Evolutionary conservation across 805 yeast species (phyloP).

Genomic region (Kuraishia cidri): DNA sequence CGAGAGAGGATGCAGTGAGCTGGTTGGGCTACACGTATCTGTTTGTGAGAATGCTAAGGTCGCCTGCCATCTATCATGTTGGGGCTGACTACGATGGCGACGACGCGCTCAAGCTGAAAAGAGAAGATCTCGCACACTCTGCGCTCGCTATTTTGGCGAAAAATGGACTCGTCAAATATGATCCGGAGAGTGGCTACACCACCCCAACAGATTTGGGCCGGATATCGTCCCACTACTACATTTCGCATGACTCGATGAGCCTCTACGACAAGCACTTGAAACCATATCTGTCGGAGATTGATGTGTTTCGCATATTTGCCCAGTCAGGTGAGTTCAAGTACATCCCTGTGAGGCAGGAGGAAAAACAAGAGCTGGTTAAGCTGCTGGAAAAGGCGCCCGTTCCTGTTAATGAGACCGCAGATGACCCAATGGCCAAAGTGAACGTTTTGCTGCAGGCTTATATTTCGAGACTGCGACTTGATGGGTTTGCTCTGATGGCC

Average conservation of each 20-base stretch:
- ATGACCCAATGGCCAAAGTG: conserved; percentile 70
- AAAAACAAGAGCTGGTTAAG: conserved; percentile 61
- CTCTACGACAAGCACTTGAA: conserved; percentile 53
- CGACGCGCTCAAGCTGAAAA: conserved; percentile 33
- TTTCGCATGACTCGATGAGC: conserved; percentile 64
- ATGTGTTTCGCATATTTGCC: conserved; percentile 69
- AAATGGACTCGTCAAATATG: conserved; percentile 53
- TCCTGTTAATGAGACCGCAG: conserved; percentile 68
- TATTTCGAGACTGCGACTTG: conserved; percentile 67
- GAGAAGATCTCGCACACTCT: conserved; percentile 68
- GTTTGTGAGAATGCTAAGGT: conserved; percentile 64
- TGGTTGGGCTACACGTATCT: conserved; percentile 82
- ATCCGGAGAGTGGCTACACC: conserved; percentile 36
- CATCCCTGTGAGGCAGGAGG: conserved; percentile 83
- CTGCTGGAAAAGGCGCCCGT: conserved; percentile 73
- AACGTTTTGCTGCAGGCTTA: conserved; percentile 78
- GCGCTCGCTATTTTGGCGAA: conserved; percentile 55
- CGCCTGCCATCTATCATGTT: conserved; percentile 70
- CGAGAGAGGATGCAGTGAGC: conserved; percentile 55
- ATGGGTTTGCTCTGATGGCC: conserved; percentile 85
- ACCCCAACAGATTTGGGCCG: conserved; percentile 64
- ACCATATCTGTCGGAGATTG: conserved; percentile 62
- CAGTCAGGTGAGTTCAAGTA: conserved; percentile 78
- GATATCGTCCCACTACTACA: conserved; percentile 82
- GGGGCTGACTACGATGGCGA: conserved; percentile 57